These are phyloP conservation scores for Colletotrichum gloeosporioides DNA, from an alignment of 2,329 filamentous ascomycete genomes.

Conservation along the genomic window DNA sequence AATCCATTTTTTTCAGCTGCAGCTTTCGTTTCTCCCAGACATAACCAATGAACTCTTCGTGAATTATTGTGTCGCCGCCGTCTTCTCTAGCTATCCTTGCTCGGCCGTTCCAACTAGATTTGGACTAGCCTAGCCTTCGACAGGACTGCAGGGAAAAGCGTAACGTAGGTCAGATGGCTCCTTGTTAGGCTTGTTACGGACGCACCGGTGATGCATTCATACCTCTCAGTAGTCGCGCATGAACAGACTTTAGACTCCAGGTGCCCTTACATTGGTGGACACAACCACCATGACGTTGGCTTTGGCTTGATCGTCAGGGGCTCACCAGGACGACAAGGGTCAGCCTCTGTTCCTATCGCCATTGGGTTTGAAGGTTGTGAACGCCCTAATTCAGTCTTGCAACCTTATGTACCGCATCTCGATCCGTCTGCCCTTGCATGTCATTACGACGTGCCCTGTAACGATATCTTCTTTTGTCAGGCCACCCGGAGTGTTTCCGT, in stretches of 20 bases:
- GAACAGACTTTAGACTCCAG: background rate
- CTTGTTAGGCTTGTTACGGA: background rate
- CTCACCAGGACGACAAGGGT: background rate
- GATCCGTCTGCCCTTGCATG: background rate
- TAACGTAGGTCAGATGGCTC: background rate
- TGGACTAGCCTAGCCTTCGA: background rate
- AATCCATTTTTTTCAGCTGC: background rate
- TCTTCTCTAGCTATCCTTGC: background rate
- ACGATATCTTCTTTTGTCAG: background rate
- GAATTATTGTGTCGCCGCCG: background rate
- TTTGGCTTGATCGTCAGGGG: background rate
- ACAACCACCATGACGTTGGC: background rate
- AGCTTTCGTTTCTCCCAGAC: background rate
- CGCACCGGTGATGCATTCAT: background rate
- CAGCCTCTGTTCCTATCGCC: background rate
- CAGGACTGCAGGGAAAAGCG: background rate
- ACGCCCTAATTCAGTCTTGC: background rate
- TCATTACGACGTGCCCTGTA: background rate
- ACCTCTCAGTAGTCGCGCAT: background rate
- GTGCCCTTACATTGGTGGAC: background rate
- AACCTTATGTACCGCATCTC: background rate
- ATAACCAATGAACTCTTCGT: background rate
- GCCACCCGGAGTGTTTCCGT: background rate
- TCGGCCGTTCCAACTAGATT: background rate
- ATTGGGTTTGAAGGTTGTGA: background rate